These are phyloP conservation scores for Spizellomyces sp. DNA, from an alignment of 192 early-diverging fungal genomes.

Conservation along the genomic window DNA sequence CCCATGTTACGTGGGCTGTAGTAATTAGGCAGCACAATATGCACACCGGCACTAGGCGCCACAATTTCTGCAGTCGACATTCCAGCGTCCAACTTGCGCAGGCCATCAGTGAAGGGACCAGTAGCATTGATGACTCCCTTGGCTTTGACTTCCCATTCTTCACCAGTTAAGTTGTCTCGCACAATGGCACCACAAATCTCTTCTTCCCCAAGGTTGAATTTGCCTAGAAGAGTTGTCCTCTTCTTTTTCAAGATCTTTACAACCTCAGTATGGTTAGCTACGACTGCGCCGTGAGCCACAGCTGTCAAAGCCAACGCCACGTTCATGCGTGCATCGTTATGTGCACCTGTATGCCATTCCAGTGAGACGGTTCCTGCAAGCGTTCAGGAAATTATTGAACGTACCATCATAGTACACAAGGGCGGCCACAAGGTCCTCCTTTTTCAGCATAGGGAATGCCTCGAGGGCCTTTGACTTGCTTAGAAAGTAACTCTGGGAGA, in stretches of 20 bases:
- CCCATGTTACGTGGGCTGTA: conserved; percentile 94
- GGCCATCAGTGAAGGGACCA: conserved; percentile 79
- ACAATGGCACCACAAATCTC: conserved; percentile 80
- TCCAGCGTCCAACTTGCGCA: conserved; percentile 88
- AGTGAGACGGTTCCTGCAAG: neutral
- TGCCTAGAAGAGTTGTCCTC: conserved; percentile 36
- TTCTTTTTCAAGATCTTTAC: conserved; percentile 73
- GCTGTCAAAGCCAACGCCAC: conserved; percentile 91
- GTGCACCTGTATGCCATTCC: conserved; percentile 65
- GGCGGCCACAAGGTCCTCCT: conserved; percentile 86
- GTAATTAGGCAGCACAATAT: conserved; percentile 94
- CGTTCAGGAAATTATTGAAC: neutral
- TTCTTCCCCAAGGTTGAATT: conserved; percentile 50
- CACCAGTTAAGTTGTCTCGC: conserved; percentile 82
- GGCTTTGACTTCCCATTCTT: conserved; percentile 80
- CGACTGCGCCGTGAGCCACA: conserved; percentile 83
- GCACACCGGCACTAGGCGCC: conserved; percentile 89
- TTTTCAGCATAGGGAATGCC: conserved; percentile 94
- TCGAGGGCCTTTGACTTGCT: conserved; percentile 79
- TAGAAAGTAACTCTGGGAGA: conserved; percentile 83
- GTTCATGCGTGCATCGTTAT: conserved; percentile 98
- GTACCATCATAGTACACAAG: conserved; percentile 94
- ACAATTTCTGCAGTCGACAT: conserved; percentile 76
- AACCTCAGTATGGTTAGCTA: conserved; percentile 94
- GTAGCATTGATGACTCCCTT: conserved; percentile 96